Conservation (phyloP, 2,329 filamentous ascomycete species). For the Ceratocystis lukuohia region DNA sequence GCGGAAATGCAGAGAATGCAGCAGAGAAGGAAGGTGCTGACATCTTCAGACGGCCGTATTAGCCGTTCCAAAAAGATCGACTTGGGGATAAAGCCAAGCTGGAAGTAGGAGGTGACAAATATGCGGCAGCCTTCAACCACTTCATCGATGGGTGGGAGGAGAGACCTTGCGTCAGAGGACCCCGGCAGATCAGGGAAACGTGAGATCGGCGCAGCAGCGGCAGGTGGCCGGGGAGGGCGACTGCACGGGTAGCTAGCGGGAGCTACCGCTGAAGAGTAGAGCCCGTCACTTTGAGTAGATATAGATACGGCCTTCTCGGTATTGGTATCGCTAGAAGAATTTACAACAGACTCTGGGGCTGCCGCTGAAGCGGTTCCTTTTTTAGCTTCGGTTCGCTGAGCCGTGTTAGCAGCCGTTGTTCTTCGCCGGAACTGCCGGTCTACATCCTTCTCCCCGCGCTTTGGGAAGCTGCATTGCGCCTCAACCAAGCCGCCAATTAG, state of each 20-base stretch:
- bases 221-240: neutral
- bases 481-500: constrained; percentile 17
- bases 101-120: constrained; percentile 25
- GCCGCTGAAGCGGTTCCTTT: neutral
- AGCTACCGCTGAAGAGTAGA: neutral
- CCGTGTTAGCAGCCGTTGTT: neutral
- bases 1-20: constrained; percentile 26
- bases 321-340: neutral
- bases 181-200: neutral
- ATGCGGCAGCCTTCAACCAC: constrained; percentile 25
- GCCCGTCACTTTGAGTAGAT: neutral
- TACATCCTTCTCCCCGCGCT: constrained; percentile 21
- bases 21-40: constrained; percentile 25
- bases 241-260: neutral
- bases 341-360: neutral
- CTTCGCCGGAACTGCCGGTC: constrained; percentile 22
- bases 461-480: constrained; percentile 21
- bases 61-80: constrained; percentile 25
- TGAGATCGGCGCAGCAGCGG: neutral
- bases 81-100: constrained; percentile 27
- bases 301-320: neutral
- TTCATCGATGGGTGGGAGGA: constrained; percentile 23
- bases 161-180: neutral
- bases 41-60: constrained; percentile 19
- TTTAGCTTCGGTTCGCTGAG: neutral